Evolutionary conservation across 495 filamentous ascomycete genomes (phyloP).

Genomic region (Aspergillus taichungensis): DNA sequence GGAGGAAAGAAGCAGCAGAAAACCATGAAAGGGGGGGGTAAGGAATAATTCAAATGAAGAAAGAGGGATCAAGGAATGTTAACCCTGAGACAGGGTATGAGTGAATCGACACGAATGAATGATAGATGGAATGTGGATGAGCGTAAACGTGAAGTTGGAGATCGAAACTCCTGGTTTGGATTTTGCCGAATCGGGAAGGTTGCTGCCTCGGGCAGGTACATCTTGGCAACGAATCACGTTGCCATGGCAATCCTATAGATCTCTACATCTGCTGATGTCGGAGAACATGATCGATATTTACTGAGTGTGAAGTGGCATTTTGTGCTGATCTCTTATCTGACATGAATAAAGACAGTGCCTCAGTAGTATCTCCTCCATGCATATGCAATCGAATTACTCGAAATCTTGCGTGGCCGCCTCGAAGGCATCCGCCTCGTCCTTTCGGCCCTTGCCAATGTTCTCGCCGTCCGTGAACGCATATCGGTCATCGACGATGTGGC

Average conservation of each 20-base stretch:
- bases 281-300: too few relatives aligned
- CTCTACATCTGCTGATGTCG: too few relatives aligned
- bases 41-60: too few relatives aligned
- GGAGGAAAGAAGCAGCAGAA: too few relatives aligned
- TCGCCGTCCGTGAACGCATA: slow-evolving; percentile 15
- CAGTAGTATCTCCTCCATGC: not conserved
- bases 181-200: slow-evolving; percentile 14
- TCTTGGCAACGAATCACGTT: slow-evolving; percentile 6
- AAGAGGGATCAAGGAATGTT: too few relatives aligned
- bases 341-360: too few relatives aligned
- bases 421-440: slow-evolving; percentile 21
- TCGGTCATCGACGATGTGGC: slow-evolving; percentile 28
- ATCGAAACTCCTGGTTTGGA: slow-evolving; percentile 14
- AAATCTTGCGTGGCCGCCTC: slow-evolving; percentile 28
- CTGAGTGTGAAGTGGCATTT: too few relatives aligned
- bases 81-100: too few relatives aligned
- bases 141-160: slow-evolving; percentile 2
- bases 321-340: too few relatives aligned
- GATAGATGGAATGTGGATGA: not conserved
- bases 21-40: too few relatives aligned
- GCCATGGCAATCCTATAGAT: slow-evolving; percentile 19
- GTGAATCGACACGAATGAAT: too few relatives aligned
- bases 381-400: slow-evolving; percentile 13
- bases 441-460: slow-evolving; percentile 8
- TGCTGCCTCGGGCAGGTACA: slow-evolving; percentile 14